Evolutionary conservation across 805 yeast genomes (phyloP), one percentile per base, ranked within the genome.

Genomic region (Phaffomyces opuntiae): DNA sequence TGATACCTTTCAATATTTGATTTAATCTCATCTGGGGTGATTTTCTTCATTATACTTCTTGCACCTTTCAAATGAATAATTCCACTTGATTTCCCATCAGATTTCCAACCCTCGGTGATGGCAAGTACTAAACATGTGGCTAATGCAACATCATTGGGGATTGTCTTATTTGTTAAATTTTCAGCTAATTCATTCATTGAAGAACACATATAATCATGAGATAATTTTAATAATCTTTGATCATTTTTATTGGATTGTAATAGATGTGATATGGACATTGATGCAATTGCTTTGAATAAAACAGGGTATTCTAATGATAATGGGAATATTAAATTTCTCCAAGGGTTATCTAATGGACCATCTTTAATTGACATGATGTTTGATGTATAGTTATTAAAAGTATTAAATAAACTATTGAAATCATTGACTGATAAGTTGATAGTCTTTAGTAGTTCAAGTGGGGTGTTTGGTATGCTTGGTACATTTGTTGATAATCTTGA

Each of bases 51-150:
- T 74, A 81, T 75, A 12, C 78, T 72, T 48, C 74, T 72, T 5
- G 87, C 87, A 29, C 87, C 87, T 54, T 75, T 77, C 47, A 81
- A 66, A 62, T 81, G 88, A 2, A 83, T 81, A 44, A 81, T 77
- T 12, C 87, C 87, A 24, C 83, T 77, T 3, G 83, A 38, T 40
- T 25, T 73, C 5, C 76, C 80, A 47, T 77, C 82, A 12, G 80
- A 73, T 55, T 80, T 82, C 87, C 87, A 81, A 0, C 82, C 72
- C 57, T 82, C 87, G 36, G 83, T 74, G 48, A 78, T 74, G 0
- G 87, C 83, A 45, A 82, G 64, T 19, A 78, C 75, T 46, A 82
- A 58, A 49, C 87, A 81, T 0, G 86, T 77, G 0, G 83, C 79
- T 19, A 82, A 63, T 1, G 87, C 87, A 12, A 81, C 79, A 50